Evolutionary conservation across 495 filamentous ascomycete species (phyloP).

Genomic region (Amniculicola lignicola): DNA sequence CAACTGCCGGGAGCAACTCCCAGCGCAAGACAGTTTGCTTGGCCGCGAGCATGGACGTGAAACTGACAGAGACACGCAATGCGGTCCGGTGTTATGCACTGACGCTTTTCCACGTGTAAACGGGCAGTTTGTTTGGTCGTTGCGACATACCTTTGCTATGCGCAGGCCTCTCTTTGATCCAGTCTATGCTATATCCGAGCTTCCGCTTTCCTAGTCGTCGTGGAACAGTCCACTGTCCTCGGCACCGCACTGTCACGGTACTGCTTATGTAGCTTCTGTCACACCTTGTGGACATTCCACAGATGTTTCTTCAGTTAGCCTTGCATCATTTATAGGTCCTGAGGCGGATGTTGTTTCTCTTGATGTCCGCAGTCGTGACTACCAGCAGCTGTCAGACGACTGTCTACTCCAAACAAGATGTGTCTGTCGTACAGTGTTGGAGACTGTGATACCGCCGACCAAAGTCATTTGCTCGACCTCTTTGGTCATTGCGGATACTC

Average conservation of each 20-base stretch:
- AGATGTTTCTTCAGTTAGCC: too few species aligned
- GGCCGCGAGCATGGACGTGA: constrained; percentile 28
- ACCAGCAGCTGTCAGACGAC: too few species aligned
- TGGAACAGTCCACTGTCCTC: background rate
- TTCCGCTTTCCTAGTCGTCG: background rate
- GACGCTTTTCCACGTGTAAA: constrained; percentile 19
- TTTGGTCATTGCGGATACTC: too few species aligned
- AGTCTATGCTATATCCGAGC: background rate
- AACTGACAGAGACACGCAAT: constrained; percentile 15
- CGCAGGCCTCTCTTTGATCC: background rate
- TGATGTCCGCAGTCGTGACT: too few species aligned
- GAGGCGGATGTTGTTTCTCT: too few species aligned
- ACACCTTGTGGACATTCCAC: too few species aligned
- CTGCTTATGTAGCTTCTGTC: too few species aligned
- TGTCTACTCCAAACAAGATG: too few species aligned
- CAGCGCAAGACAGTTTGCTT: constrained; percentile 9
- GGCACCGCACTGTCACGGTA: constrained; percentile 14
- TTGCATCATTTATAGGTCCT: too few species aligned
- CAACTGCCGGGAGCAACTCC: constrained; percentile 2
- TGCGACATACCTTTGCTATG: constrained; percentile 15
- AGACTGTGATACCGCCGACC: too few species aligned
- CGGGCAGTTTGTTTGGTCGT: constrained; percentile 5
- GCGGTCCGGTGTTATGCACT: constrained; percentile 20
- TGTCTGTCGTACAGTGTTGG: too few species aligned
- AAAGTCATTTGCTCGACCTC: too few species aligned